Evolutionary conservation across 768 basidiomycete genomes (phyloP), one percentile per base, ranked within the genome.

Genomic region (Wakefieldia striispora): DNA sequence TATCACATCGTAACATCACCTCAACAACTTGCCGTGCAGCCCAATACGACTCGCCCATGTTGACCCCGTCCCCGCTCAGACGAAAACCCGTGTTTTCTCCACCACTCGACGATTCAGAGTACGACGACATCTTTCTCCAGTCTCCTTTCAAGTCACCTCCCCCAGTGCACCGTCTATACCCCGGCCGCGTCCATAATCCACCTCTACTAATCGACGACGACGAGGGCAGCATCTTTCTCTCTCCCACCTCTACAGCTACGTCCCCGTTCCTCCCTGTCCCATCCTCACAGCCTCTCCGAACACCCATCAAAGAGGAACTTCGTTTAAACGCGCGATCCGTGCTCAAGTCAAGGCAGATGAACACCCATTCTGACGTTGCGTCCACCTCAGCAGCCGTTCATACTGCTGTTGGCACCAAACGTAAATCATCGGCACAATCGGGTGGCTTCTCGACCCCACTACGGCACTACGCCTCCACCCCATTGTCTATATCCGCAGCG

Each of bases 61-160:
- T 81, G 41, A 80, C 83, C 1, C 82, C 85, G 19, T 86, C 85
- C 6, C 83, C 83, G 11, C 74, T 82, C 51, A 72, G 78, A 45
- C 73, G 74, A 54, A 70, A 69, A 11, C 67, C 70, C 14, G 68
- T 74, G 45, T 76, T 75, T 57, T 64, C 72, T 6, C 62, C 60
- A 43, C 66, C 57, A 0, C 51, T 53, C 38, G 53, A 54, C 43
- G 49, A 58, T 11, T 47, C 46, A 35, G 75, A 78, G 56, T 55
- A 65, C 45, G 78, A 82, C 55, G 78, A 82, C 58, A 65, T 77
- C 51, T 81, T 81, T 60, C 70, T 77, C 8, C 75, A 77, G 48
- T 81, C 80, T 29, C 78, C 80, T 8, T 79, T 71, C 69, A 73
- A 64, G 51, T 73, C 75, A 34, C 70, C 76, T 43, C 70, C 74